Conservation (phyloP, 139 green algal genomes). For the Chlorella vulgaris region DNA sequence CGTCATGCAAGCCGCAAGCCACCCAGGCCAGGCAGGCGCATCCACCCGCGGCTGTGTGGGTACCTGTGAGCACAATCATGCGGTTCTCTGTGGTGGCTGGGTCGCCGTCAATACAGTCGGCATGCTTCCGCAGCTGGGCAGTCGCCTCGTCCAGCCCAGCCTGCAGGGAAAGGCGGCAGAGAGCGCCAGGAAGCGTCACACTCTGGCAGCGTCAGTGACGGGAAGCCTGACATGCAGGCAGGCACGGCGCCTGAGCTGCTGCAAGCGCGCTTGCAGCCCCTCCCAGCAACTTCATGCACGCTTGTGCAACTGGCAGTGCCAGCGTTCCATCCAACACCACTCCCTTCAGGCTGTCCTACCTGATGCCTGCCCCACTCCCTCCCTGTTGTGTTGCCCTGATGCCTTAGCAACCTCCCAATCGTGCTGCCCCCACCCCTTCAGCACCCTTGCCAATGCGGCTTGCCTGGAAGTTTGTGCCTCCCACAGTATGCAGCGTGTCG, state of each 20-base stretch:
- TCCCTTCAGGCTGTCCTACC: too few relatives aligned
- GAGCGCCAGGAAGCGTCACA: background rate
- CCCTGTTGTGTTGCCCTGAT: too few relatives aligned
- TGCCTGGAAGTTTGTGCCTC: conserved; percentile 35
- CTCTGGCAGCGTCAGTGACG: background rate
- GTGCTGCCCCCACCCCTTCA: too few relatives aligned
- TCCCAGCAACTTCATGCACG: background rate
- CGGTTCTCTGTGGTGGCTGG: conserved; percentile 25
- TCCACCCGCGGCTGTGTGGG: background rate
- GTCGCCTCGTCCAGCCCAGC: conserved; percentile 9
- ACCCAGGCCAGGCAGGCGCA: background rate
- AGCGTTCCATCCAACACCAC: too few relatives aligned
- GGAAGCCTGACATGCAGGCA: background rate
- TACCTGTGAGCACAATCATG: conserved; percentile 40
- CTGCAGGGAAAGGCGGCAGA: background rate
- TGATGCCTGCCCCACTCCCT: too few relatives aligned
- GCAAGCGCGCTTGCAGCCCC: too few relatives aligned
- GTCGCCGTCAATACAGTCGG: background rate
- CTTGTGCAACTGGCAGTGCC: too few relatives aligned
- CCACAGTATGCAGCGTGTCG: background rate
- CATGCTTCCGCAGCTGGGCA: background rate
- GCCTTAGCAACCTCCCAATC: too few relatives aligned
- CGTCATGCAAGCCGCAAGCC: background rate
- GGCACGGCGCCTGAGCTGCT: too few relatives aligned
- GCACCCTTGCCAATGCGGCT: background rate